Base-by-base conservation (phyloP, 768 basidiomycete genomes). In the Boletus fagicola region DNA sequence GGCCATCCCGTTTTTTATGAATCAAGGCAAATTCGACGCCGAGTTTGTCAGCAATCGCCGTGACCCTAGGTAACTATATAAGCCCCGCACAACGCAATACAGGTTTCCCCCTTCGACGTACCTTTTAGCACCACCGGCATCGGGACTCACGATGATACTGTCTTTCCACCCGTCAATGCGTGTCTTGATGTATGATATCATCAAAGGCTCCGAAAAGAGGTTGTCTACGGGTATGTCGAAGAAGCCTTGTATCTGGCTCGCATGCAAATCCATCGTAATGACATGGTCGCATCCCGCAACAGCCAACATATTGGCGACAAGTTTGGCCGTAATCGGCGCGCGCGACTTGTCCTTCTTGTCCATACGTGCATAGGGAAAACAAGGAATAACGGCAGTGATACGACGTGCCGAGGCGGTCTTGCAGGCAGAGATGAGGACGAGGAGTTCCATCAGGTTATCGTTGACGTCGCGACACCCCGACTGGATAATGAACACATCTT, bases 201-300 rank as follows among this genome's bases (percentile, higher is more conserved):
- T 96, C 58, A 95, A 78, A 2, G 97, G 94, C 72, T 99, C 96
- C 38, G 92, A 94, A 77, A 89, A 98, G 45, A 98, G 80, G 72
- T 98, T 98, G 77, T 98, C 96, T 28, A 97, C 95, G 10, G 96
- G 96, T 62, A 98, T 93, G 72, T 98, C 94, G 72, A 98, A 98
- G 79, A 98, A 98, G 8, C 96, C 96, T 70, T 98, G 96, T 58
- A 98, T 98, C 77, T 98, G 96, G 66, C 90, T 90, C 42, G 96
- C 95, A 68, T 98, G 96, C 50, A 98, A 77, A 72, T 98, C 95
- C 90, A 98, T 96, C n/a, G 96, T 98, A 64, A 99, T 98, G 67
- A 99, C 89, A 69, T 98, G 96, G 75, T 98, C 96, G 70, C 94
- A 97, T 24, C 96, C 96, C 10, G 97, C 95, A 47, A 97, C 92